phyloP scores from a whole-genome alignment of 1,139 yeast genomes.

The Pneumocystis carinii region DNA sequence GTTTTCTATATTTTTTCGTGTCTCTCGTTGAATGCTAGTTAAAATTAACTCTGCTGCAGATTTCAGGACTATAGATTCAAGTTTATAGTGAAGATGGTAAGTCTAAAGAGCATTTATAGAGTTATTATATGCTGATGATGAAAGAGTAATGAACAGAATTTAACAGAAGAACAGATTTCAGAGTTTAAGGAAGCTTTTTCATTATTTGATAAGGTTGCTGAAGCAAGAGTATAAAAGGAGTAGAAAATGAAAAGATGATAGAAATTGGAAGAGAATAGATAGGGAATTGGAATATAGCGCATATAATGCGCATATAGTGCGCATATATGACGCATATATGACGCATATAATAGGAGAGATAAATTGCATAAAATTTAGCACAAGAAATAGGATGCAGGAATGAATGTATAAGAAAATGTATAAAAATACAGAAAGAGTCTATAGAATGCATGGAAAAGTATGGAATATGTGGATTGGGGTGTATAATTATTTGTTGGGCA shows the following conservation, averaged over 20 bases:
- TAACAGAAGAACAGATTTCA: conserved; percentile 89
- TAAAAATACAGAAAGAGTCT: no score
- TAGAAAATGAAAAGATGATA: neutral
- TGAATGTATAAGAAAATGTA: no score
- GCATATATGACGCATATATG: neutral
- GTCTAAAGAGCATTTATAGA: neutral
- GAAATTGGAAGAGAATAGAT: no score
- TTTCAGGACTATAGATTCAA: no score
- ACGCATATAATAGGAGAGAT: neutral
- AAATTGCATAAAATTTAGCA: neutral
- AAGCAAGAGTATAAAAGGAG: neutral
- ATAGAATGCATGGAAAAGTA: no score
- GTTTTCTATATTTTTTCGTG: neutral
- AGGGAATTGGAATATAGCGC: neutral
- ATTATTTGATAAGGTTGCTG: conserved; percentile 55
- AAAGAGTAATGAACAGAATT: conserved; percentile 47
- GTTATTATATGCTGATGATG: no score
- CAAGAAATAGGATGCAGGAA: no score
- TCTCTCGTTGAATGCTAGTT: no score
- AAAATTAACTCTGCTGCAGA: no score
- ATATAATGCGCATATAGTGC: neutral
- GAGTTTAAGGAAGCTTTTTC: conserved; percentile 97
- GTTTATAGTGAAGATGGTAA: conserved; percentile 4
- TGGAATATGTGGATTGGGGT: no score
- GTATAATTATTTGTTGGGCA: no score